A percentile compares a stretch with the other conserved stretches of the same genome.
Conservation (phyloP, 306 rosid species). For the Biancaea sappan region DNA sequence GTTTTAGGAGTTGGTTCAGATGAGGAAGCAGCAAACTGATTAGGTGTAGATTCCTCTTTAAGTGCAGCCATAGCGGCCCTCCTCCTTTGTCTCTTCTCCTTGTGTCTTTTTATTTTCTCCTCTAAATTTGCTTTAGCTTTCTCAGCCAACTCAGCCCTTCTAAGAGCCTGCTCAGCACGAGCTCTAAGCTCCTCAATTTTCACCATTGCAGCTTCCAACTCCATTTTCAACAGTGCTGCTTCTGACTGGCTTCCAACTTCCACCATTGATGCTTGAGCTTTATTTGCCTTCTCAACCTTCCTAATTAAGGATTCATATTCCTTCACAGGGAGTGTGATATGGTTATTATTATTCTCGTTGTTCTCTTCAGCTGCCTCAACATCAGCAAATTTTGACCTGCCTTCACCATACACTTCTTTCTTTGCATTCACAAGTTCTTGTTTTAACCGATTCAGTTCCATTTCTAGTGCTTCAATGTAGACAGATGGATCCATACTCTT, state of each 20-base stretch:
- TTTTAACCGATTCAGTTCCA: conserved; percentile 46
- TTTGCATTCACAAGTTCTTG: conserved; percentile 39
- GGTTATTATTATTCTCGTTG: conserved; percentile 21
- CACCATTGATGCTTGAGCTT: conserved; percentile 22
- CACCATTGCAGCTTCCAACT: conserved; percentile 55
- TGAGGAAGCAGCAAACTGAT: conserved; percentile 39
- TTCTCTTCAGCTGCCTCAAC: conserved; percentile 31
- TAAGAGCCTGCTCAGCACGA: conserved; percentile 74
- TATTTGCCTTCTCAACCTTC: conserved; percentile 34
- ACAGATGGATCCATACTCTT: neutral
- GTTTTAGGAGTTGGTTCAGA: conserved; percentile 31
- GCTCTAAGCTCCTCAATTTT: conserved; percentile 64
- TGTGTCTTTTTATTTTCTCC: conserved; percentile 57
- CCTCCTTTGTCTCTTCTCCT: conserved; percentile 57
- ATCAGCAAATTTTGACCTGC: too few relatives aligned
- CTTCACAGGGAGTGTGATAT: conserved; percentile 38
- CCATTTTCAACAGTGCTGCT: conserved; percentile 56
- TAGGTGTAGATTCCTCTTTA: conserved; percentile 54
- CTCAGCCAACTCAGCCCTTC: conserved; percentile 84
- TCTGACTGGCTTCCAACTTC: conserved; percentile 6
- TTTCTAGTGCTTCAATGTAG: conserved; percentile 45
- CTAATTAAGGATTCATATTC: conserved; percentile 41
- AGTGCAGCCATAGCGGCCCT: conserved; percentile 69
- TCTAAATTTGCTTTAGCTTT: conserved; percentile 67
- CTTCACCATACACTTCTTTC: too few relatives aligned